Conservation (phyloP, 2,329 filamentous ascomycete genomes). For the Nemania sp. region DNA sequence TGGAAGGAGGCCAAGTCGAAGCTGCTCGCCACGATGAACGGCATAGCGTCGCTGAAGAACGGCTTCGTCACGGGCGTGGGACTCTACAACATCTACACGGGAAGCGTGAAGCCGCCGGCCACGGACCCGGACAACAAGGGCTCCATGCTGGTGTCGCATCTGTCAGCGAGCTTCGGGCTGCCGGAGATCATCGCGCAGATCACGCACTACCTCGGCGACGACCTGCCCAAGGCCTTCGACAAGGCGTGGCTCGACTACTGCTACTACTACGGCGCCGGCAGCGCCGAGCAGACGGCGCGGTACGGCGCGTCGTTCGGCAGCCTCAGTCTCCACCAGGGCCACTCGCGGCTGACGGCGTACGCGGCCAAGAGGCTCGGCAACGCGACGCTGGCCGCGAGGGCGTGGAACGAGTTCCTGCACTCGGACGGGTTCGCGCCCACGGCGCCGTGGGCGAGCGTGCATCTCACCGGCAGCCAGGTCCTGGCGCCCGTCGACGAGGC, state of each 20-base stretch:
- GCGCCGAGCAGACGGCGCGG: constrained; percentile 54
- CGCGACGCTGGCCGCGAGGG: constrained; percentile 51
- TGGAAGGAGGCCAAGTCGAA: constrained; percentile 58
- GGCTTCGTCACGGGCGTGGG: constrained; percentile 63
- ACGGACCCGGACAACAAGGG: constrained; percentile 57
- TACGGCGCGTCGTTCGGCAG: constrained; percentile 57
- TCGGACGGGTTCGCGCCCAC: constrained; percentile 51
- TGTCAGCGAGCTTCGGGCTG: constrained; percentile 62
- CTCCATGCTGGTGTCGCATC: constrained; percentile 56
- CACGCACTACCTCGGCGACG: constrained; percentile 52
- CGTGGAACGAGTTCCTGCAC: constrained; percentile 59
- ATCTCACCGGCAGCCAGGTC: constrained; percentile 49
- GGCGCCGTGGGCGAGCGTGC: constrained; percentile 44
- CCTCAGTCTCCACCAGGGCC: constrained; percentile 57
- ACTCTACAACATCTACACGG: constrained; percentile 54
- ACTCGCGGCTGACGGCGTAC: constrained; percentile 63
- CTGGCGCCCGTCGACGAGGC: constrained; percentile 58
- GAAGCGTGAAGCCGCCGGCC: constrained; percentile 56
- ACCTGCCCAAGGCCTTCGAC: constrained; percentile 54
- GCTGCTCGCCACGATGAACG: constrained; percentile 52
- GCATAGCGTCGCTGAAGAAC: constrained; percentile 59
- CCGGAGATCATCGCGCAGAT: constrained; percentile 62
- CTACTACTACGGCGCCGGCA: constrained; percentile 57
- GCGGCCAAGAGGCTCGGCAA: constrained; percentile 51
- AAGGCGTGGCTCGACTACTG: constrained; percentile 64